Base-by-base conservation (phyloP, 2,329 filamentous ascomycete species). In the Mariannaea sp. region DNA sequence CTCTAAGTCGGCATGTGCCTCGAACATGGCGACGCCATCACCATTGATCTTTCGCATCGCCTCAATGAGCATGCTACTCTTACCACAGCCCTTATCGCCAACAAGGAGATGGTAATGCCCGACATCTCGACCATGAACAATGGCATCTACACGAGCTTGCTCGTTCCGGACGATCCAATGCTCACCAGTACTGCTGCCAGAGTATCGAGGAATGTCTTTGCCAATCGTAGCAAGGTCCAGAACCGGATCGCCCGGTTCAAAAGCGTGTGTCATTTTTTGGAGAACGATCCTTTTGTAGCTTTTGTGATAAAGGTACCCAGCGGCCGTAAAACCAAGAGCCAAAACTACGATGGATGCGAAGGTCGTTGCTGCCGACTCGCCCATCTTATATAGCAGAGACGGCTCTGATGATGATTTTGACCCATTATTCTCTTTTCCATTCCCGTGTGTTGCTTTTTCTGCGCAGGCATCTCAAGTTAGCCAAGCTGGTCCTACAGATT, bases 31-130 rank as follows among this genome's bases (percentile, higher is more conserved):
- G 38, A 93, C 87, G 17, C 90, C 90, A 56, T 94, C 88, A 4
- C 92, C 94, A 57, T 96, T 84, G 50, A 92, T 87, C 71, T 95
- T 95, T 48, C 87, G 86, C 93, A 99, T 99, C 7, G 91, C 90
- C 69, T 97, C 91, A 16, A 99, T 65, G 27, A 99, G 76, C 94
- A 99, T 97, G 61, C 90, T 95, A 55, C 90, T 95, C 77, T 99
- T 99, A 6, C 94, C 94, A 0, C 90, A 95, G 5, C 94, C 94
- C 74, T 99, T 97, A 68, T 97, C 94, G 38, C 94, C 94, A 40
- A 97, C 85, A 2, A 99, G 78, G 2, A 99, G 80, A 71, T 94
- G 90, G 68, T 99, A 99, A 68, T 95, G 92, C 9, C 94, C 94
- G 39, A 78, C 78, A 22, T 84, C 79, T 3, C 79, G 74, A 1